Conservation (phyloP, 371 early-diverging fungal genomes). For the Rhizopus microsporus region DNA sequence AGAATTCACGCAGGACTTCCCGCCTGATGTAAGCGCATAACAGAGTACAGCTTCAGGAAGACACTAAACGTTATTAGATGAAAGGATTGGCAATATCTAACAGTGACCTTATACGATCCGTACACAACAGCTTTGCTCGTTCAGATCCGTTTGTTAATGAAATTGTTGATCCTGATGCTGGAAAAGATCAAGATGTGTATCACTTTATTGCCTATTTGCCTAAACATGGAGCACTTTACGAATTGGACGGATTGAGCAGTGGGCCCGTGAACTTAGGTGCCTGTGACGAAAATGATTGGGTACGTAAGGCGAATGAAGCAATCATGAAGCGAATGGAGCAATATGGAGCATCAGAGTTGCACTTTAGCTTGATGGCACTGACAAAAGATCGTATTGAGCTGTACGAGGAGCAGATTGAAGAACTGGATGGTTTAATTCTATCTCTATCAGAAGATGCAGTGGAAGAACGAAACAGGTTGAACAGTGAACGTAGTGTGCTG, state of each 20-base stretch:
- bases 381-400: slow-evolving; percentile 65
- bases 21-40: slow-evolving; percentile 67
- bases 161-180: slow-evolving; percentile 52
- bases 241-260: slow-evolving; percentile 84
- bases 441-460: slow-evolving; percentile 47
- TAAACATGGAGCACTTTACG: slow-evolving; percentile 75
- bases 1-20: slow-evolving; percentile 75
- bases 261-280: slow-evolving; percentile 71
- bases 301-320: slow-evolving; percentile 65
- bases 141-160: slow-evolving; percentile 79
- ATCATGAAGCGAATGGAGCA: slow-evolving; percentile 74
- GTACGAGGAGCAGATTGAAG: slow-evolving; percentile 53
- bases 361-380: slow-evolving; percentile 89
- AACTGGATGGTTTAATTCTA: slow-evolving; percentile 44
- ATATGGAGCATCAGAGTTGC: slow-evolving; percentile 68
- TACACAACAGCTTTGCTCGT: slow-evolving; percentile 86
- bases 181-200: slow-evolving; percentile 79
- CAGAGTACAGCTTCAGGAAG: background rate
- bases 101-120: slow-evolving; percentile 75
- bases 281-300: slow-evolving; percentile 69
- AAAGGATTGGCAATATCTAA: slow-evolving; percentile 85
- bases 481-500: slow-evolving; percentile 31
- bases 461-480: slow-evolving; percentile 29
- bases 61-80: slow-evolving; percentile 42
- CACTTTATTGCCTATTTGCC: slow-evolving; percentile 91